A percentile compares a stretch with the other conserved stretches of the same genome.
Evolutionary conservation across 495 filamentous ascomycete genomes (phyloP).

Genomic region (Podospora sp.): DNA sequence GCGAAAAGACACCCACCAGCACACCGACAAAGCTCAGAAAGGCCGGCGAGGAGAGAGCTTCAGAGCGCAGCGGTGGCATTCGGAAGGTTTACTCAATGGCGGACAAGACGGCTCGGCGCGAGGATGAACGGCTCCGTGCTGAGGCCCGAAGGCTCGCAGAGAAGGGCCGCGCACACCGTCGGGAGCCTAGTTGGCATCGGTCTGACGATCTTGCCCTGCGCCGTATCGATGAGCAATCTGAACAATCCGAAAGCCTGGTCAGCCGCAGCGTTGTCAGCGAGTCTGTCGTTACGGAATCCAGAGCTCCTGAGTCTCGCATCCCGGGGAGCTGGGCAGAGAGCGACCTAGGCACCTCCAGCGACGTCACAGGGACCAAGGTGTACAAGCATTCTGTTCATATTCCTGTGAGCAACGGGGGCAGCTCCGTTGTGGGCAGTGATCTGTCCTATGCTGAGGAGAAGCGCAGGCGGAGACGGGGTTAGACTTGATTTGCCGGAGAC

Average conservation of each 20-base stretch:
- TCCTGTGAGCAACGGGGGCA: constrained; percentile 45
- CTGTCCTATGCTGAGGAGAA: constrained; percentile 40
- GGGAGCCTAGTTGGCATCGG: constrained; percentile 54
- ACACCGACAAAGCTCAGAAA: constrained; percentile 50
- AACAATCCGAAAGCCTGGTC: constrained; percentile 24
- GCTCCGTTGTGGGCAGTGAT: constrained; percentile 26
- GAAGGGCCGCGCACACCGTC: constrained; percentile 41
- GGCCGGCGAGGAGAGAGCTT: constrained; percentile 31
- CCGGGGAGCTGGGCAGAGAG: constrained; percentile 62
- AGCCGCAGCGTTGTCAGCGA: constrained; percentile 17
- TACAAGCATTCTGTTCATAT: constrained; percentile 82
- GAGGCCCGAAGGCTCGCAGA: constrained; percentile 53
- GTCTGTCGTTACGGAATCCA: constrained; percentile 10
- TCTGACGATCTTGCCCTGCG: constrained; percentile 45
- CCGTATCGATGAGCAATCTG: constrained; percentile 34
- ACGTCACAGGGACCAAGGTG: constrained; percentile 69
- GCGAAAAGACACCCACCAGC: constrained; percentile 55
- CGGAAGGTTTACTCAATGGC: constrained; percentile 58
- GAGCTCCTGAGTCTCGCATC: constrained; percentile 26
- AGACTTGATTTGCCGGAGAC: neutral
- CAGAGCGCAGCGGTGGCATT: constrained; percentile 47
- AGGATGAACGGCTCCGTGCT: constrained; percentile 50
- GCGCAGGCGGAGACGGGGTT: constrained; percentile 31
- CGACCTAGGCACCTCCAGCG: constrained; percentile 57
- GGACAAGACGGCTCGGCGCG: constrained; percentile 46